Evolutionary conservation across 352 stramenopile genomes (phyloP), one percentile per base, ranked within the genome.

Genomic region (Phytophthora sp.): DNA sequence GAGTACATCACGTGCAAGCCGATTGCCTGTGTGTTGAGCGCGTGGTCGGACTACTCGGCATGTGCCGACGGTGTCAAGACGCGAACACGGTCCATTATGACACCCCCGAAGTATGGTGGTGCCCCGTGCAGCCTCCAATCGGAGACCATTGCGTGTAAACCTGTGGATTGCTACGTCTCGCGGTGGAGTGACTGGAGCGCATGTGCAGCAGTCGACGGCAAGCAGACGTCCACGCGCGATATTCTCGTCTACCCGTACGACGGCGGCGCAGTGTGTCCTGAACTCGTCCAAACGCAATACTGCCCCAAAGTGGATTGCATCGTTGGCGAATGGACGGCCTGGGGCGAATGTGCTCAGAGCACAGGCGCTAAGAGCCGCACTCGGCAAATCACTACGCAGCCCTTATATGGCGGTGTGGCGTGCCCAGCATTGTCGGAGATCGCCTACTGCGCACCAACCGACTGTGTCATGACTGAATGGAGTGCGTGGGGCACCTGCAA

Each of bases 111-210:
- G 26, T 84, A 78, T 51, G 71, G 71, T 9, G 82, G 79, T 1
- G 66, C 66, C 8, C 54, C 59, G 3, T 90, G 79, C 20, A 67
- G 67, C 0, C 21, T 42, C 8, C 45, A 78, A 29, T 63, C 50
- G 5, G 80, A 91, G 39, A 73, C 71, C 8, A 51, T 84, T 38
- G 76, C 73, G 24, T 91, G 82, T 71, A 82, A 79, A 30, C 78
- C 82, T 16, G 73, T 88, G 15, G 68, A 76, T 46, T 91, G 82
- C 42, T 73, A 85, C 30, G 73, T 88, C 12, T 76, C 72, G 8
- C 29, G 60, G 6, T 91, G 80, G 80, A 66, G 57, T 7, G n/a
- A 52, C 0, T 91, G 71, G 57, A 69, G 57, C 1, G 31, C 45
- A 0, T 91, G 82, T 44, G 69, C 54, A 1, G 51, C 76, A 15